A percentile compares a stretch with the other conserved stretches of the same genome.
Conservation (phyloP, 2,329 filamentous ascomycete species). For the Arthrobotrys musiformis region DNA sequence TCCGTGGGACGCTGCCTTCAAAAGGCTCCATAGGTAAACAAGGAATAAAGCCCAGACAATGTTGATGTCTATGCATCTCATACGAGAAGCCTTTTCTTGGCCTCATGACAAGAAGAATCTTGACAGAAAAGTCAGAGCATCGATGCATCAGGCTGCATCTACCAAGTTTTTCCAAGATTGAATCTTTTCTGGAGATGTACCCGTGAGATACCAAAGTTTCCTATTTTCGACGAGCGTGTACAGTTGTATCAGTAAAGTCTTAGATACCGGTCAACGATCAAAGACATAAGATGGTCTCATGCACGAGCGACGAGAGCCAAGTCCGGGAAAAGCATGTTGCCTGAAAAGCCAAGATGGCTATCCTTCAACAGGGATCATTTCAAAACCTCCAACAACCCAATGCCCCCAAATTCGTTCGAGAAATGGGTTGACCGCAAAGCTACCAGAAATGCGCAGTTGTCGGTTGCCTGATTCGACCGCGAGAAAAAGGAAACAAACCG, state of each 20-base stretch:
- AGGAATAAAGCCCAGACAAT: neutral
- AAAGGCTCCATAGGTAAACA: neutral
- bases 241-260: conserved; percentile 15
- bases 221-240: conserved; percentile 4
- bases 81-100: conserved; percentile 26
- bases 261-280: conserved; percentile 10
- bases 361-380: conserved; percentile 28
- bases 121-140: conserved; percentile 1
- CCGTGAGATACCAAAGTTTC: conserved; percentile 5
- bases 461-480: conserved; percentile 47
- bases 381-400: conserved; percentile 31
- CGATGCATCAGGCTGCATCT: conserved; percentile 24
- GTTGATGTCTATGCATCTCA: neutral
- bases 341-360: conserved; percentile 54
- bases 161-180: conserved; percentile 13
- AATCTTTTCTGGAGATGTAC: conserved; percentile 13
- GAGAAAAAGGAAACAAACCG: conserved; percentile 25
- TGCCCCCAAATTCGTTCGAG: conserved; percentile 1
- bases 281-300: conserved; percentile 35
- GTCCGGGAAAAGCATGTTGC: conserved; percentile 51
- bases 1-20: neutral
- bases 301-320: conserved; percentile 50
- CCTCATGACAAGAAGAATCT: conserved; percentile 6
- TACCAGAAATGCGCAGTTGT: conserved; percentile 14
- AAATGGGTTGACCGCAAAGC: conserved; percentile 7